Base-by-base conservation (phyloP, 139 green algal genomes). In the Nannochloris sp. region DNA sequence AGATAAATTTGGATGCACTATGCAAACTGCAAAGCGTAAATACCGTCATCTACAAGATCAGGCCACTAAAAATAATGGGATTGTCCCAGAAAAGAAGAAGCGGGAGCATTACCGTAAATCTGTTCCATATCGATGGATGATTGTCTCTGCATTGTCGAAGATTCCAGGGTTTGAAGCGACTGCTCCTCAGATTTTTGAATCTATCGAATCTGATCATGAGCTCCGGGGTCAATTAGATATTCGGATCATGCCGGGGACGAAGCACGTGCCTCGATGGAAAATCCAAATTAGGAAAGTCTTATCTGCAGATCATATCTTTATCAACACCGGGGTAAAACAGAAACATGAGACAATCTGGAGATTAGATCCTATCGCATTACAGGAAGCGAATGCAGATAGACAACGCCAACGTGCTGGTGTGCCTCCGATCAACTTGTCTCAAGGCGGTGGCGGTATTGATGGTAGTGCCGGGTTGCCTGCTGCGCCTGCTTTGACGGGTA, bases 261-360 rank as follows among this genome's bases (percentile, higher is more conserved):
- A 78, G 58, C 48, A 73, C 24, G 71, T 78, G 3, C 71, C 71
- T 6, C 46, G 71, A 58, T 78, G 71, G 71, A 78, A 70, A 60
- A 78, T 78, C 54, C 71, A 78, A 63, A 23, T 78, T 24, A 63
- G 71, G 47, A 78, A 78, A 56, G 71, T 78, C 54, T 56, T 78
- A 4, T 55, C 29, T 34, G 55, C 64, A 31, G 71, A 78, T 36
- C 53, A 69, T 54, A 53, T 78, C 15, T 78, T 78, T 37, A 25
- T 64, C 15, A 71, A 78, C 51, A 78, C 71, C 2, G 71, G 71
- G 2, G 25, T 38, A 29, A 78, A 78, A 47, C 39, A 73, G 31
- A 73, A 78, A 54, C 59, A 73, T 53, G 71, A 78, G 58, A 78
- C 71, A 8, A 36, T 78, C 14, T 78, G 71, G 71, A 59, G 53